These are phyloP conservation scores for Ganoderma leucocontextum DNA, from an alignment of 1,284 basidiomycete species.

Conservation along the genomic window DNA sequence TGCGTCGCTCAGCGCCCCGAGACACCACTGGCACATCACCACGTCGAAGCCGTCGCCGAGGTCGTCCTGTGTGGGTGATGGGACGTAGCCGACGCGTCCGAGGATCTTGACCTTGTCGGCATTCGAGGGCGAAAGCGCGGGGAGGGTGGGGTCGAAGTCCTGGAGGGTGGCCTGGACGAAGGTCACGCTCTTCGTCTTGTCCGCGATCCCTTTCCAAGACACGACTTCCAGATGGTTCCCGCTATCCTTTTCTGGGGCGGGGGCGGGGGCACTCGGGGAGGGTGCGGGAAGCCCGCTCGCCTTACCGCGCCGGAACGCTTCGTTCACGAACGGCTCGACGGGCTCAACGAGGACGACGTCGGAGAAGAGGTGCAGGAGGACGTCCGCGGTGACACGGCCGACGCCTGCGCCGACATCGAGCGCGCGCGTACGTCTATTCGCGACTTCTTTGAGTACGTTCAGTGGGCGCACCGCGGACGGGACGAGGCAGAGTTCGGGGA, in stretches of 20 bases:
- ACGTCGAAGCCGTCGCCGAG: slow-evolving; percentile 71
- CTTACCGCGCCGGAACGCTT: slow-evolving; percentile 66
- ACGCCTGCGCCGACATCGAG: slow-evolving; percentile 93
- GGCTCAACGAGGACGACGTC: slow-evolving; percentile 92
- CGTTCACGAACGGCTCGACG: slow-evolving; percentile 76
- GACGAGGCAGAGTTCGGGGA: slow-evolving; percentile 81
- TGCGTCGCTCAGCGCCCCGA: slow-evolving; percentile 83
- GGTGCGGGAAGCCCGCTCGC: slow-evolving; percentile 41
- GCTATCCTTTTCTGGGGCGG: neutral
- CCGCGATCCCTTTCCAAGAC: slow-evolving; percentile 75
- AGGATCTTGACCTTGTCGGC: slow-evolving; percentile 48
- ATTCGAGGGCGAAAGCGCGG: slow-evolving; percentile 43
- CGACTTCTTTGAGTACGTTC: slow-evolving; percentile 23
- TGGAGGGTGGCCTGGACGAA: slow-evolving; percentile 84
- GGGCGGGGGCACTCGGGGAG: neutral
- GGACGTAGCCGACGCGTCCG: slow-evolving; percentile 65
- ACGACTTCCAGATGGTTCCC: slow-evolving; percentile 24
- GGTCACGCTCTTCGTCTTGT: slow-evolving; percentile 78
- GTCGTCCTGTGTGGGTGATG: slow-evolving; percentile 43
- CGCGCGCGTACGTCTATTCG: slow-evolving; percentile 64
- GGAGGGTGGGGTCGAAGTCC: slow-evolving; percentile 70
- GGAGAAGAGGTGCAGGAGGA: slow-evolving; percentile 84
- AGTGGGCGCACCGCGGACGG: slow-evolving; percentile 65
- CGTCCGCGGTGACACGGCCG: slow-evolving; percentile 87
- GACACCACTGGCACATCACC: slow-evolving; percentile 96